Conservation (phyloP, 2,329 filamentous ascomycete species). For the Cladosporium halotolerans region DNA sequence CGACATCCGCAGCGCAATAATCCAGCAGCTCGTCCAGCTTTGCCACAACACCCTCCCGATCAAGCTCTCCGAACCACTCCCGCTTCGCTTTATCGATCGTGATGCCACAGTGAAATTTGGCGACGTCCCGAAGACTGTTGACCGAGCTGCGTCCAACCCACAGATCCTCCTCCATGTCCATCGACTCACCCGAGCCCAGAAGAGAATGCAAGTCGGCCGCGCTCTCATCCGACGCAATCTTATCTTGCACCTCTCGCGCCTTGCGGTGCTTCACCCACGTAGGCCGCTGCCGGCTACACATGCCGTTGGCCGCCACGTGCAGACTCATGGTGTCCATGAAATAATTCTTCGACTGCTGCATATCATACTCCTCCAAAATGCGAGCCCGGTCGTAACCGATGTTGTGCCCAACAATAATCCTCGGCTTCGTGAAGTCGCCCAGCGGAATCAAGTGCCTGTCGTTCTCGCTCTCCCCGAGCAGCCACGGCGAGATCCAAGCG, state of each 20-base stretch:
- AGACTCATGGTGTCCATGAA: slow-evolving; percentile 98
- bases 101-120: slow-evolving; percentile 89
- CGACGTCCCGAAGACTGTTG: slow-evolving; percentile 91
- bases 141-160: slow-evolving; percentile 94
- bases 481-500: slow-evolving; percentile 93
- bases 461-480: slow-evolving; percentile 72
- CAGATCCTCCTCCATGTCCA: slow-evolving; percentile 83
- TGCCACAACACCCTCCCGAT: slow-evolving; percentile 61
- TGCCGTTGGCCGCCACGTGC: slow-evolving; percentile 95
- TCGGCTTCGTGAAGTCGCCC: slow-evolving; percentile 65
- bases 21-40: slow-evolving; percentile 79
- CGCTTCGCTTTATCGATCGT: slow-evolving; percentile 84
- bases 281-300: slow-evolving; percentile 93
- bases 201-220: slow-evolving; percentile 65
- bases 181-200: slow-evolving; percentile 53
- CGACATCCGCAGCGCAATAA: slow-evolving; percentile 92
- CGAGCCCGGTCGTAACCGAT: slow-evolving; percentile 90
- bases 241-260: slow-evolving; percentile 74
- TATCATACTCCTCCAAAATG: slow-evolving; percentile 79
- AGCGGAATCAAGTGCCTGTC: slow-evolving; percentile 79
- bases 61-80: slow-evolving; percentile 78
- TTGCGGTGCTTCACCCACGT: slow-evolving; percentile 98
- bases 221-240: slow-evolving; percentile 64
- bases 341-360: slow-evolving; percentile 74
- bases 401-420: slow-evolving; percentile 89